Evolutionary conservation across 768 basidiomycete genomes (phyloP).

Genomic region (Lactarius tabidus): DNA sequence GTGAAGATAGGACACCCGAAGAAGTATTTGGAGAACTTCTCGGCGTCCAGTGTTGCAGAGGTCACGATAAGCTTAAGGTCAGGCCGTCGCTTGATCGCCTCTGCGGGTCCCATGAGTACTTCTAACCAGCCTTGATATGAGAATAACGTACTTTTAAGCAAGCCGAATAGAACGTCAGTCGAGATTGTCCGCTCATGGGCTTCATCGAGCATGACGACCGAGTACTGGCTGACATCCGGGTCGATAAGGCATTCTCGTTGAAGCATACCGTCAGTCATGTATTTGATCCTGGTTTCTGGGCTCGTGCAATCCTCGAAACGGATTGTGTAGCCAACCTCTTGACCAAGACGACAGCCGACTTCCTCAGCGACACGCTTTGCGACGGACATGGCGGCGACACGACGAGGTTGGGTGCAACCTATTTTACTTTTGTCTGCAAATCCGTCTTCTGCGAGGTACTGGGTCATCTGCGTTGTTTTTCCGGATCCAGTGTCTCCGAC

Average conservation of each 20-base stretch:
- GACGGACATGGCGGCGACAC: conserved; percentile 99
- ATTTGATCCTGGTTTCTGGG: conserved; percentile 98
- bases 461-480: conserved; percentile 99
- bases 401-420: conserved; percentile 97
- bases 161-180: conserved; percentile 96
- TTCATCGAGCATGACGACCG: conserved; percentile 97
- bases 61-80: conserved; percentile 98
- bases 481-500: conserved; percentile 99
- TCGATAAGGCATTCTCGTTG: conserved; percentile 96
- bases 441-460: conserved; percentile 94
- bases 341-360: conserved; percentile 94
- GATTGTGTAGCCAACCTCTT: conserved; percentile 97
- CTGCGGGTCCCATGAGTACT: conserved; percentile 41
- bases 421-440: conserved; percentile 88
- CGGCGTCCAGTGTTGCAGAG: conserved; percentile 97
- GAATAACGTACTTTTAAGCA: conserved; percentile 72
- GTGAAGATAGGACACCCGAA: conserved; percentile 99
- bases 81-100: conserved; percentile 90
- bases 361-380: conserved; percentile 98
- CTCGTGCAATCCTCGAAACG: conserved; percentile 99
- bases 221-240: conserved; percentile 88
- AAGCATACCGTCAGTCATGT: conserved; percentile 99
- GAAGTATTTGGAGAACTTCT: conserved; percentile 99
- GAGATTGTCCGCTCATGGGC: conserved; percentile 98
- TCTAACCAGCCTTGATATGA: neutral